A percentile compares a stretch with the other conserved stretches of the same genome.
These are phyloP conservation scores for Huiozyma naganishii DNA, from an alignment of 805 yeast genomes.

Conservation along the genomic window DNA sequence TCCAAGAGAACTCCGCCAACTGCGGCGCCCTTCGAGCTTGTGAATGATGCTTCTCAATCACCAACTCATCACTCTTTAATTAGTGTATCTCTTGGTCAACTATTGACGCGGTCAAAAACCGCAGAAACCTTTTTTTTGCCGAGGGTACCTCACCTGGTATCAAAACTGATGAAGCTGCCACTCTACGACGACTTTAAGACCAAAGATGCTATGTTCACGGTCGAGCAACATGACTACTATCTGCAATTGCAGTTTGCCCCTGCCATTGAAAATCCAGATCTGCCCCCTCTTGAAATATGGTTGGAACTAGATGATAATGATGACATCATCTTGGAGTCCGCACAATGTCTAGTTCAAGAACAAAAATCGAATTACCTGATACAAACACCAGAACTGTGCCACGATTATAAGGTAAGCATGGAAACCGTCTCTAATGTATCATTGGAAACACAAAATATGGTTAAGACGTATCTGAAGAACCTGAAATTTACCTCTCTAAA, in stretches of 20 bases:
- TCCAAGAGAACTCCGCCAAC: neutral
- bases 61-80: constrained; percentile 6
- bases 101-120: constrained; percentile 4
- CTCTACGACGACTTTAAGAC: constrained; percentile 7
- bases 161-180: constrained; percentile 16
- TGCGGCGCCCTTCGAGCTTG: neutral
- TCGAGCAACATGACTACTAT: constrained; percentile 24
- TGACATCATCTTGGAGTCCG: constrained; percentile 13
- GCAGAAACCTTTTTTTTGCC: constrained; percentile 15
- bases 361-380: constrained; percentile 12
- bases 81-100: constrained; percentile 21
- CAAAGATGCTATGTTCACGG: constrained; percentile 8
- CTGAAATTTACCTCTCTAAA: neutral
- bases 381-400: constrained; percentile 18
- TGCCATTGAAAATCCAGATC: constrained; percentile 6
- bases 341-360: constrained; percentile 16
- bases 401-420: constrained; percentile 14
- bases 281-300: constrained; percentile 19
- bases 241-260: constrained; percentile 17
- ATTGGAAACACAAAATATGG: constrained; percentile 24
- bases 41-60: neutral
- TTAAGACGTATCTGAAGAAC: neutral
- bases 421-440: constrained; percentile 3
- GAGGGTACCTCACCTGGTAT: constrained; percentile 14
- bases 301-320: constrained; percentile 22